Conservation (phyloP, 805 yeast species). For the Sugiyamaella chiloensis region DNA sequence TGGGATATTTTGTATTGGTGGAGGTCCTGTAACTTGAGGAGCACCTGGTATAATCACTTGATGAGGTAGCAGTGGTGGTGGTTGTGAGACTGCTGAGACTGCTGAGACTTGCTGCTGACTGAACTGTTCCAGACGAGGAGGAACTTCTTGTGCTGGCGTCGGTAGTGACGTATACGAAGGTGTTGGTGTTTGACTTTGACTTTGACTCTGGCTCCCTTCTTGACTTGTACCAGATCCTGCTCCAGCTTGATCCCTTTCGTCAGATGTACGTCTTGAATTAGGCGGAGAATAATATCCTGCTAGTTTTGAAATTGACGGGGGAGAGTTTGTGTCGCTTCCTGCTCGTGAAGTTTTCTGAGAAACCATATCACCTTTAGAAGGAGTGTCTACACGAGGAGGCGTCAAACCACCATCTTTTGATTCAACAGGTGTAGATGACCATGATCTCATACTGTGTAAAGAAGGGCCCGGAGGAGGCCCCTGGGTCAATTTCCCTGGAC, state of each 20-base stretch:
- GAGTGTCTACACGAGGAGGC: not conserved
- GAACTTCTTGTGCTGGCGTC: constrained; percentile 4
- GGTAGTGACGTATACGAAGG: not conserved
- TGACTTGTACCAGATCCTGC: too few relatives aligned
- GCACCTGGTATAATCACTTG: too few relatives aligned
- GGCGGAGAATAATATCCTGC: constrained; percentile 18
- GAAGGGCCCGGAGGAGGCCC: constrained; percentile 2
- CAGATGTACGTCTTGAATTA: constrained; percentile 15
- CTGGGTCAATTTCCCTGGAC: not conserved
- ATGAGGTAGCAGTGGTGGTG: too few relatives aligned
- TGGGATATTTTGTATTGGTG: constrained; percentile 1
- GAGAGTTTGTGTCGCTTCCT: not conserved
- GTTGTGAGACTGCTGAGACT: too few relatives aligned
- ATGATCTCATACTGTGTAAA: constrained; percentile 1
- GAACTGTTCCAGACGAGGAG: constrained; percentile 1
- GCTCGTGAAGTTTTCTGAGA: not conserved
- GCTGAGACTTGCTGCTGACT: too few relatives aligned
- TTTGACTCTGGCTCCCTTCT: too few relatives aligned
- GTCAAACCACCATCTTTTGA: not conserved
- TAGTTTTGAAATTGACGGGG: constrained; percentile 3
- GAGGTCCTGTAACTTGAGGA: constrained; percentile 3
- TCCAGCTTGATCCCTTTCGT: constrained; percentile 6
- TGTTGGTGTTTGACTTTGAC: not conserved
- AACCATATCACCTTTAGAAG: not conserved
- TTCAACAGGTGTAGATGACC: not conserved